phyloP scores from a whole-genome alignment of 176 grass and related monocot genomes.

The Canna indica region DNA sequence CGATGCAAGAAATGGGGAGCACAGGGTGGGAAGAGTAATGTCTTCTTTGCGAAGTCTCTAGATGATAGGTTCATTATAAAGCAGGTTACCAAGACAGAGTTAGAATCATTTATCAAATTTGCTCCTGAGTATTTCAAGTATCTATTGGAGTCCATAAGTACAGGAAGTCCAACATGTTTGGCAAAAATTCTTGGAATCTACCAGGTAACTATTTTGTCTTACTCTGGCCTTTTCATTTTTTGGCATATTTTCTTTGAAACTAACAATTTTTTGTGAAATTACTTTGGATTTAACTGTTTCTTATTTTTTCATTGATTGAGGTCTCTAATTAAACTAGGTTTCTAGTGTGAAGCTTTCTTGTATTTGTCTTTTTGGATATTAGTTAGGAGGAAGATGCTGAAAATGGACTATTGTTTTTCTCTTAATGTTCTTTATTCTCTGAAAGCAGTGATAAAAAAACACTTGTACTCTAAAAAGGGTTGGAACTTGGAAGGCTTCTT shows the following conservation, averaged over 20 bases:
- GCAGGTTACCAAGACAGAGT: constrained; percentile 96
- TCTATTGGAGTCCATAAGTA: constrained; percentile 79
- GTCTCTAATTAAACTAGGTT: too few species aligned
- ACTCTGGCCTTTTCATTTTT: background rate
- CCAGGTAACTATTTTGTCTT: constrained; percentile 42
- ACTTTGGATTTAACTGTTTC: background rate
- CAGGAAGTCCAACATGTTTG: constrained; percentile 76
- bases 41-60: constrained; percentile 94
- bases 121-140: constrained; percentile 87
- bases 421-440: too few species aligned
- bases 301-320: background rate
- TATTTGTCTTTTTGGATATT: too few species aligned
- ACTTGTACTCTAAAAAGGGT: too few species aligned
- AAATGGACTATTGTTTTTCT: too few species aligned
- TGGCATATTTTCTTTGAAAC: background rate
- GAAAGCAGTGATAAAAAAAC: too few species aligned
- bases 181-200: constrained; percentile 99
- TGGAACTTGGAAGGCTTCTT: too few species aligned
- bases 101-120: constrained; percentile 98
- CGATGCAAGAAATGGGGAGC: constrained; percentile 94
- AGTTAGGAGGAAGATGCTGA: too few species aligned
- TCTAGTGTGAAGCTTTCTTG: too few species aligned
- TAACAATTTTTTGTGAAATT: background rate
- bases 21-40: constrained; percentile 97
- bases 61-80: constrained; percentile 99